Evolutionary conservation across 257 asterid species (phyloP), one percentile per base, ranked within the genome.

Genomic region (Mitragyna speciosa): DNA sequence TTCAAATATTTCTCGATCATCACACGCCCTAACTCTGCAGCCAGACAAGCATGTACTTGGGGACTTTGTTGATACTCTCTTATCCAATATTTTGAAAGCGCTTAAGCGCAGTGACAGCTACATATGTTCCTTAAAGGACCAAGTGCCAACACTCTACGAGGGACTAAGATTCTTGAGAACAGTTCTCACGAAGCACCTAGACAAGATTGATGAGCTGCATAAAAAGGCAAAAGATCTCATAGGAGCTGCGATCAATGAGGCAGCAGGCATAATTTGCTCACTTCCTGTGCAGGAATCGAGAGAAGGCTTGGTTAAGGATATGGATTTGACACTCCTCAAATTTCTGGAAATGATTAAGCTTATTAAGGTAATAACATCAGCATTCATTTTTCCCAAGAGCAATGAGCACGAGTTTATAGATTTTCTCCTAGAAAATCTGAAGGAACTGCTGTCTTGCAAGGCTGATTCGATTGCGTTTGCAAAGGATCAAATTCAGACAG

Each of bases 381-480:
- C n/a, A 2, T 48, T 72, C 11, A 33, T 17, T 48, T 49, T 78
- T n/a, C 70, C 81, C n/a, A 30, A 16, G 3, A 36, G 70, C 11
- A 39, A 52, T 69, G 68, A 4, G 12, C 65, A 52, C 26, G 76
- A 20, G 2, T 56, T 70, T 48, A 6, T 70, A 1, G 56, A 78
- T 69, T 47, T 41, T 19, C 61, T 78, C 24, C 36, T 70, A 2
- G 71, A 59, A 39, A 78, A 58, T 48, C 41, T 76, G 51, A 65
- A 64, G 73, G 63, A 76, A n/a, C 39, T 49, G 30, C 30, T 17
- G 6, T 11, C 10, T 7, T 26, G 64, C 26, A 22, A 58, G 17
- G 47, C 5, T 6, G 14, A 45, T 56, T 12, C 63, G 15, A 26
- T 56, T 56, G 49, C 76, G 31, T 77, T 66, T 36, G 70, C 20